Evolutionary conservation across 805 yeast species (phyloP), one percentile per base, ranked within the genome.

Genomic region (Soucietia sequanensis): DNA sequence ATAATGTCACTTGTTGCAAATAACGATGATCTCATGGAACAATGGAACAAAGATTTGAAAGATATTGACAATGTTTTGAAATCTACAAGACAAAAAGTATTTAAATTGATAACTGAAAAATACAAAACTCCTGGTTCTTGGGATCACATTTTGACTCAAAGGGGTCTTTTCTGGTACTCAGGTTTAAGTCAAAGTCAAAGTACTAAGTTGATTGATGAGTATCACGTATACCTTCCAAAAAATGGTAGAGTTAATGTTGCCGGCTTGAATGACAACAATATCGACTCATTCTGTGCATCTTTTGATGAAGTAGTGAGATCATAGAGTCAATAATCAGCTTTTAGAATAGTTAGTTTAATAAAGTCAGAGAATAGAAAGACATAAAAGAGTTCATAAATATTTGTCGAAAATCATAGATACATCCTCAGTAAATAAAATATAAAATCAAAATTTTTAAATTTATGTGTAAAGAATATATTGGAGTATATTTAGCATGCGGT

Each of bases 161-260:
- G 57, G 24, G 75, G 75, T 1, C 56, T 70, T 42, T 70, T 70
- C 49, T 69, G 74, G 74, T 67, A 40, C 49, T 54, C 69, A 8
- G 72, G 72, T 4, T 58, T 70, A 42, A 52, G 61, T 7, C 42
- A 44, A 11, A 51, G 45, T 30, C 75, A 70, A 41, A 57, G 52
- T 32, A 44, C 49, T 11, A 44, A 43, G 30, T 57, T 70, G 47
- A 50, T 50, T 4, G 50, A 54, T 20, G 56, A 62, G 33, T 55
- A 57, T 41, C 72, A 68, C 37, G 56, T 69, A 27, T 69, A 69
- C 46, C 52, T 62, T 8, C 61, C 70, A 13, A 35, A 37, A 13
- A 56, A 52, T 38, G 73, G 75, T 7, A 56, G 75, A 36, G 70
- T 69, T 33, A 70, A 70, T 45, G 55, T 70, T 37, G 74, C 75